Evolutionary conservation across 208 protist genomes (phyloP).

Genomic region (Acanthamoeba rhysodes): DNA sequence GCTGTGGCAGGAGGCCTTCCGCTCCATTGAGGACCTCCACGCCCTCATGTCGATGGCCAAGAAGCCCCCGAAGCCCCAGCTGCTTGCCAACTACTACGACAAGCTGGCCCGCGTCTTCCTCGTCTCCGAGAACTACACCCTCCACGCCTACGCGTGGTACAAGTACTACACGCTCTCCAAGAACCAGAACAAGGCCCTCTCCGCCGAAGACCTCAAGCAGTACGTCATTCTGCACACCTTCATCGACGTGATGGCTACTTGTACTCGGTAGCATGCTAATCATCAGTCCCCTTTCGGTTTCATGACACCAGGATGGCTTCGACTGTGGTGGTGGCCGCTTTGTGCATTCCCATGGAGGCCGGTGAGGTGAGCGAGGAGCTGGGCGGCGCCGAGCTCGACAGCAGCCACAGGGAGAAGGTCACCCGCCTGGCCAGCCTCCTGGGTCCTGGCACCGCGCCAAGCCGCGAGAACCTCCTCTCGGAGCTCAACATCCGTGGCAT

Average conservation of each 20-base stretch:
- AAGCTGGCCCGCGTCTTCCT: constrained; percentile 84
- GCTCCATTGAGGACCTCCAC: constrained; percentile 83
- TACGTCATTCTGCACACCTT: background rate
- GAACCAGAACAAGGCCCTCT: constrained; percentile 71
- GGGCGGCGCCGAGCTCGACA: constrained; percentile 44
- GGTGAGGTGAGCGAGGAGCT: constrained; percentile 45
- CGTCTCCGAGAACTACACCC: constrained; percentile 81
- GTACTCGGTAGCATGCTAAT: background rate
- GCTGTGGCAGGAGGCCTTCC: constrained; percentile 89
- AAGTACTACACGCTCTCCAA: constrained; percentile 81
- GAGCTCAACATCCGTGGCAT: constrained; percentile 73
- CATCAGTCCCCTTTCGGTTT: too few species aligned
- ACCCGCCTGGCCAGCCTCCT: constrained; percentile 77
- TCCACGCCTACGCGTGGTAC: constrained; percentile 84
- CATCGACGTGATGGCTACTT: background rate
- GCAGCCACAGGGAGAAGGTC: constrained; percentile 77
- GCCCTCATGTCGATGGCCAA: constrained; percentile 76
- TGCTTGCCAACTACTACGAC: constrained; percentile 83
- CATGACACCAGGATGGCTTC: constrained; percentile 66
- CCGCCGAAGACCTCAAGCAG: constrained; percentile 41
- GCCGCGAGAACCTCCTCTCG: constrained; percentile 70
- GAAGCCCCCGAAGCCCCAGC: constrained; percentile 76
- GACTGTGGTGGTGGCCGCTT: constrained; percentile 78
- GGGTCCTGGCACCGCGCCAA: constrained; percentile 71
- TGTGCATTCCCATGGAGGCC: constrained; percentile 79